Percentiles rank a stretch among this genome's conserved stretches.
Evolutionary conservation across 345 rosid genomes (phyloP).

Genomic region (Rhizophora mangle): DNA sequence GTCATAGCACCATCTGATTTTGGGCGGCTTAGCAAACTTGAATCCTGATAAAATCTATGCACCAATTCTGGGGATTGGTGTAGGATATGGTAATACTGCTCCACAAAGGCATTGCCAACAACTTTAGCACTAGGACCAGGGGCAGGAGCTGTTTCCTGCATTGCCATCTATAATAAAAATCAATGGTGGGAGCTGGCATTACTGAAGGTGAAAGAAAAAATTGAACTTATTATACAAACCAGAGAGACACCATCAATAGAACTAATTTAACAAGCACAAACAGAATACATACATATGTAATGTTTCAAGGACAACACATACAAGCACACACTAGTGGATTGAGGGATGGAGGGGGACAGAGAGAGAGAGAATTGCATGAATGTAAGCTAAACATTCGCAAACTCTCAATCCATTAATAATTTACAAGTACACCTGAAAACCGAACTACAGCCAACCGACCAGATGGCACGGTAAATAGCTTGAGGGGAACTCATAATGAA

Average conservation of each 20-base stretch:
- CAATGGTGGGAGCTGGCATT: neutral
- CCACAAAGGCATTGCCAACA: conserved; percentile 61
- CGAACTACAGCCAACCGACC: neutral
- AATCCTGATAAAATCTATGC: conserved; percentile 58
- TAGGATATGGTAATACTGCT: conserved; percentile 49
- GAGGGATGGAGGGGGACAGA: neutral
- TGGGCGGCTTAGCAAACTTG: conserved; percentile 50
- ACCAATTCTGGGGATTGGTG: conserved; percentile 37
- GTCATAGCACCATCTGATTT: conserved; percentile 45
- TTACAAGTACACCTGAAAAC: neutral
- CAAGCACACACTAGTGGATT: neutral
- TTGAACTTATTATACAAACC: neutral
- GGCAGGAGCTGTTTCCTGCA: conserved; percentile 49
- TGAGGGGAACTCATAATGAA: neutral
- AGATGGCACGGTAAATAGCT: neutral
- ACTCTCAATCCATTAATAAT: neutral
- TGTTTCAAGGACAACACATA: neutral
- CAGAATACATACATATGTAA: neutral
- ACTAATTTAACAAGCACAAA: neutral
- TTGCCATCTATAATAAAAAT: conserved; percentile 47
- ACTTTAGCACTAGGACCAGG: conserved; percentile 31
- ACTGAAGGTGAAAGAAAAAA: neutral
- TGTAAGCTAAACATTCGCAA: too few species aligned
- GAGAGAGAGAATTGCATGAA: neutral
- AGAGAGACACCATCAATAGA: neutral